Evolutionary conservation across 768 basidiomycete species (phyloP).

Genomic region (Macrolepiota albuminosa): DNA sequence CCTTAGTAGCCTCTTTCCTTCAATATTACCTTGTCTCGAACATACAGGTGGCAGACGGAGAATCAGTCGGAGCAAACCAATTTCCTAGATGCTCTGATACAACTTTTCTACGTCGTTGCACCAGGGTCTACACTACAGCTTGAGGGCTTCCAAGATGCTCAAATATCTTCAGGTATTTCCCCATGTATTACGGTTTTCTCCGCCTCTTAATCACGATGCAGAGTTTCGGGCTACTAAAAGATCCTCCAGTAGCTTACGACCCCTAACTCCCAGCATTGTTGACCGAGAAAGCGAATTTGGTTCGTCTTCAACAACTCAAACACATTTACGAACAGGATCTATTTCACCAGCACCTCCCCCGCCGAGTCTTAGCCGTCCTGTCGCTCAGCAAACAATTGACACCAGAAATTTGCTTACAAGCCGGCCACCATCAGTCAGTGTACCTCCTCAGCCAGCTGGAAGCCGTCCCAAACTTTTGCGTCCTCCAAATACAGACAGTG

Average conservation of each 20-base stretch:
- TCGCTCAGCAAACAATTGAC: constrained; percentile 10
- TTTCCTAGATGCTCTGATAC: constrained; percentile 67
- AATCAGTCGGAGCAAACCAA: constrained; percentile 60
- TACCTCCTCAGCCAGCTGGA: constrained; percentile 24
- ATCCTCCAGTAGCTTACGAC: constrained; percentile 14
- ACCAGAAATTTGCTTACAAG: constrained; percentile 12
- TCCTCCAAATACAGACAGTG: constrained; percentile 41
- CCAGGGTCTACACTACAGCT: constrained; percentile 47
- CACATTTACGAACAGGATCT: constrained; percentile 22
- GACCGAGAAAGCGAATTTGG: constrained; percentile 21
- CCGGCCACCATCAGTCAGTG: constrained; percentile 30
- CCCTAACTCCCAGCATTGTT: constrained; percentile 23
- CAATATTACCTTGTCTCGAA: constrained; percentile 82
- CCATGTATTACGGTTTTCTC: neutral
- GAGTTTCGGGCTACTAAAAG: constrained; percentile 10
- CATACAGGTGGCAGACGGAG: constrained; percentile 90
- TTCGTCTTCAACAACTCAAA: constrained; percentile 13
- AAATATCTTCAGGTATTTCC: constrained; percentile 28
- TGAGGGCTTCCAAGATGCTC: constrained; percentile 50
- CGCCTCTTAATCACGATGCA: neutral
- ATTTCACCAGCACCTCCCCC: constrained; percentile 40
- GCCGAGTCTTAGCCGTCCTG: constrained; percentile 23
- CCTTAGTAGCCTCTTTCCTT: constrained; percentile 53
- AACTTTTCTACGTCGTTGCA: constrained; percentile 50
- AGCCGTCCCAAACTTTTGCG: constrained; percentile 30